phyloP scores from a whole-genome alignment of 768 basidiomycete genomes.

The Macrolepiota dolichaula region DNA sequence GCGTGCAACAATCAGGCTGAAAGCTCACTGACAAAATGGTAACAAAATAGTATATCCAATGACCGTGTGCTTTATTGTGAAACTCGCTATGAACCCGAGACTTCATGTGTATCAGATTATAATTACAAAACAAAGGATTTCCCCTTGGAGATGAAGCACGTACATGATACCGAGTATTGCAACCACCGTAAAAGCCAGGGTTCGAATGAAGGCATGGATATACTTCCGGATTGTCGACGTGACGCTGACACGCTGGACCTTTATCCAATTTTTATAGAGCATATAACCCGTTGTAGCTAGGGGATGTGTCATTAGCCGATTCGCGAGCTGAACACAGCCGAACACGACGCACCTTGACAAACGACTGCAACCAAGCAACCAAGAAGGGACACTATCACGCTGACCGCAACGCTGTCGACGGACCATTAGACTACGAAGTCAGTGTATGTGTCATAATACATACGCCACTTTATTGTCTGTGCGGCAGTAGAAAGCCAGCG shows the following conservation, averaged over 20 bases:
- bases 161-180: neutral
- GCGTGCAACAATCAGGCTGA: neutral
- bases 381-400: neutral
- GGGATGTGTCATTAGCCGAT: neutral
- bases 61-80: neutral
- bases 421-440: neutral
- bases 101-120: neutral
- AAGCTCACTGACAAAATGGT: neutral
- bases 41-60: neutral
- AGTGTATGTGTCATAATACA: neutral
- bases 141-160: neutral
- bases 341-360: neutral
- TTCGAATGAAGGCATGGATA: slow-evolving; percentile 2
- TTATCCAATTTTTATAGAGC: slow-evolving; percentile 10
- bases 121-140: neutral
- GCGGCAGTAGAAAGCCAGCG: neutral
- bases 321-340: neutral
- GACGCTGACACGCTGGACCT: neutral
- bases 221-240: slow-evolving; percentile 10
- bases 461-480: neutral
- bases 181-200: slow-evolving; percentile 2
- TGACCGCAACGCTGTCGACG: neutral
- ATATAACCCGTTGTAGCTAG: slow-evolving; percentile 3
- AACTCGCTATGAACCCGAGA: neutral
- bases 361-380: neutral